Base-by-base conservation (phyloP, 2,329 filamentous ascomycete species). In the Parasarocladium wereldwijsianum region DNA sequence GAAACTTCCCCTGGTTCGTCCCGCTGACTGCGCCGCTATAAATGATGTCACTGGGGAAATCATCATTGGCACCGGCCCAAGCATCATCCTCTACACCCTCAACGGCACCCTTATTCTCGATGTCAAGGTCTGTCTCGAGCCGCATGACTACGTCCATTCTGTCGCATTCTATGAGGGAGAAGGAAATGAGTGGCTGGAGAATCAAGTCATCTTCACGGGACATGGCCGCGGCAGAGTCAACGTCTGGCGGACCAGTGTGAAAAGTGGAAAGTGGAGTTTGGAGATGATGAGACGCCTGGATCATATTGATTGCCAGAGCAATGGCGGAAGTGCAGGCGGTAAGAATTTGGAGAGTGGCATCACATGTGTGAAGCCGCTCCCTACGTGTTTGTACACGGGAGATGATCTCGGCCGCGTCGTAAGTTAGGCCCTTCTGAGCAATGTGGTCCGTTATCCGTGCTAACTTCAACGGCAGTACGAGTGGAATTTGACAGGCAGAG, bases 161-260 rank as follows among this genome's bases (percentile, higher is more conserved):
- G 90, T 85, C 38, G 82, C 86, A 3, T 93, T 93, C 51, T 96
- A 96, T 54, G 86, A 96, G 50, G 87, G 87, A 0, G 69, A 75
- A 0, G 79, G 77, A 3, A 90, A 85, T 42, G 90, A 96, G 54
- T 96, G 86, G 83, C 63, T 93, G 4, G 83, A 92, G 53, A 76
- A 78, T 32, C 76, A 78, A 36, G 62, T 98, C 24, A 60, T 96
- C 21, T 86, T 98, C 39, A 96, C 87, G 0, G 90, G 90, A 0
- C 90, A 96, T 48, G 66, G 71, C 38, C 64, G 76, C 30, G 90
- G 90, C 0, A 66, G 85, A 10, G 86, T 93, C 19, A 93, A 93
- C 43, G 73, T 81, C 13, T 80, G 77, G 71, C 60, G 62, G 29
- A 66, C 68, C 40, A 55, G 74, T 10, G 55, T 65, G 13, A 46